These are phyloP conservation scores for Paramecium sexaurelia DNA, from an alignment of 73 alveolate species.

Conservation along the genomic window DNA sequence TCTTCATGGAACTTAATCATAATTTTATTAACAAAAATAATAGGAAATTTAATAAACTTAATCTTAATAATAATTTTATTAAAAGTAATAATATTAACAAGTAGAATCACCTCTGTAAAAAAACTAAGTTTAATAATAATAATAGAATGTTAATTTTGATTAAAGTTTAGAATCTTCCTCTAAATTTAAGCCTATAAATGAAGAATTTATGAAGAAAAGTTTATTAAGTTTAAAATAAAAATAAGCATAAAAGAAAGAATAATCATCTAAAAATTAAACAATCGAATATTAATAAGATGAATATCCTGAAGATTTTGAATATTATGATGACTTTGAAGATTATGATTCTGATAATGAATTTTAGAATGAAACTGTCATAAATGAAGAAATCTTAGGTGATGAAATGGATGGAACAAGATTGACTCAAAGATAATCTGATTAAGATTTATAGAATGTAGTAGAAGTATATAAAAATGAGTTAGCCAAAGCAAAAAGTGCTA, in stretches of 20 bases:
- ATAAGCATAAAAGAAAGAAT: not conserved
- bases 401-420: not conserved
- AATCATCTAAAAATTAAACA: not conserved
- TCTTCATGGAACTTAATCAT: not conserved
- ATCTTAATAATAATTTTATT: not conserved
- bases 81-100: not conserved
- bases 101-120: not conserved
- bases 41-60: not conserved
- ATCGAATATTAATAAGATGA: not conserved
- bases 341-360: constrained; percentile 24
- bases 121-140: not conserved
- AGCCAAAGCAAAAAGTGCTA: not conserved
- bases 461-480: constrained; percentile 43
- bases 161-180: not conserved
- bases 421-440: constrained; percentile 11
- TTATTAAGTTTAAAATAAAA: not conserved
- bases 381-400: constrained; percentile 13
- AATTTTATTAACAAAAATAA: not conserved
- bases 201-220: constrained; percentile 9
- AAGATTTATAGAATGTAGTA: constrained; percentile 29
- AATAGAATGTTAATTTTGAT: not conserved
- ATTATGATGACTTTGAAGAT: constrained; percentile 58
- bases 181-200: constrained; percentile 21
- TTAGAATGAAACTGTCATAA: not conserved
- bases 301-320: constrained; percentile 63